Evolutionary conservation across 208 protist genomes (phyloP), one percentile per base, ranked within the genome.

Genomic region (Crithidia thermophila): DNA sequence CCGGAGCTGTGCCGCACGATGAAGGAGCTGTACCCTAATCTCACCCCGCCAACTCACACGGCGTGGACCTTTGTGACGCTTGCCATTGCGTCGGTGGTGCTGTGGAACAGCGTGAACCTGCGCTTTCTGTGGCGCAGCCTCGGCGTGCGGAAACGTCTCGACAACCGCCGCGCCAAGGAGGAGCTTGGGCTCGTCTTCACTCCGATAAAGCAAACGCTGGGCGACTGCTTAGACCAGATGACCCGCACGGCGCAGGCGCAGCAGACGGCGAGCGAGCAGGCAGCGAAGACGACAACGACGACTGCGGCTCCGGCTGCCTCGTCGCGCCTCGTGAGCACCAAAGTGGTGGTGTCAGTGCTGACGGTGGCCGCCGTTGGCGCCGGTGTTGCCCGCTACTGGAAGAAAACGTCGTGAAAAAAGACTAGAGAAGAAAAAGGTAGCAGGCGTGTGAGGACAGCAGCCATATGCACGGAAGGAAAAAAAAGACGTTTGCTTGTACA

Each of bases 51-150:
- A 0, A 93, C 84, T 20, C 76, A 82, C 53, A 91, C 85, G 16
- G 86, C 85, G 16, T 90, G 84, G 78, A 93, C 73, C n/a, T 63
- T 92, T 10, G 74, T 97, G 30, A 94, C 91, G 10, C 75, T 97
- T 6, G 46, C 84, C 37, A 73, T 96, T 36, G 82, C 80, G 27
- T 59, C 72, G 1, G 67, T 78, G 18, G 75, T 85, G 45, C 68
- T 82, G 37, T 74, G 67, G 36, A 61, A 77, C 42, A 72, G 64
- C 46, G 79, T 84, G 42, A 94, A 91, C 55, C 58, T 94, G 34
- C 67, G 80, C 52, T 91, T 90, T 46, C 73, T 94, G 11, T 97
- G 91, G 91, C 84, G 84, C 53, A 94, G 71, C 60, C 72, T 94
- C 21, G 91, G 91, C 20, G 89, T 91, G 3, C 70, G 75, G n/a